Base-by-base conservation (phyloP, 129 eudicot species). In the Smallanthus sonchifolius region DNA sequence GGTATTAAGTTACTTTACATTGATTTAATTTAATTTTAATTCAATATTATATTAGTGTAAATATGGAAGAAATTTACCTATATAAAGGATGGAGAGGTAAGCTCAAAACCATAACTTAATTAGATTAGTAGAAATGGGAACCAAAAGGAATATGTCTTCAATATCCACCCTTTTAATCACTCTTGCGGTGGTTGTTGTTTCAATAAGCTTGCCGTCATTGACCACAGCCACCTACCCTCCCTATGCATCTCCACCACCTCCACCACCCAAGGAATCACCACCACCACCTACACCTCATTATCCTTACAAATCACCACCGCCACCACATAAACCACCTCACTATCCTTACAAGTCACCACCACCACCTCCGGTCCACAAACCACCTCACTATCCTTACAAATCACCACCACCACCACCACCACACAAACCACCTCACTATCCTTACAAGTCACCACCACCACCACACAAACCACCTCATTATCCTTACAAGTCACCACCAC, bases 231-330 rank as follows among this genome's bases (percentile, higher is more conserved):
- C 39, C 48, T 68, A 67, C 39, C 48, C n/a, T n/a, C n/a, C 81
- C 0, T 68, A 76, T 52, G 55, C 65, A 38, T 54, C 66, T 51
- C 74, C 81, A 17, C 74, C 59, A 66, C 74, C 80, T 5, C 72
- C 71, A 17, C 47, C 54, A 45, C 64, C 55, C 2, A 19, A 28
- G 5, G 13, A 45, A 1, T 35, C 17, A 0, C 43, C 70, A 17
- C 70, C 78, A 45, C 70, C 54, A 10, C 54, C 76, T 4, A 1
- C 55, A 1, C 63, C 60, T 2, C 72, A 10, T 10, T 44, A 30
- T 24, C 38, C 9, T 0, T 42, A 19, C 40, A 72, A 72, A 10
- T 72, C 67, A 0, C 76, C 76, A 13, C 55, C 65, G 0, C 65
- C 75, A 37, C 76, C 76, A 17, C 6, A 69, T 2, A 35, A 69